Evolutionary conservation across 352 stramenopile genomes (phyloP).

Genomic region (Blastocystis sp.): DNA sequence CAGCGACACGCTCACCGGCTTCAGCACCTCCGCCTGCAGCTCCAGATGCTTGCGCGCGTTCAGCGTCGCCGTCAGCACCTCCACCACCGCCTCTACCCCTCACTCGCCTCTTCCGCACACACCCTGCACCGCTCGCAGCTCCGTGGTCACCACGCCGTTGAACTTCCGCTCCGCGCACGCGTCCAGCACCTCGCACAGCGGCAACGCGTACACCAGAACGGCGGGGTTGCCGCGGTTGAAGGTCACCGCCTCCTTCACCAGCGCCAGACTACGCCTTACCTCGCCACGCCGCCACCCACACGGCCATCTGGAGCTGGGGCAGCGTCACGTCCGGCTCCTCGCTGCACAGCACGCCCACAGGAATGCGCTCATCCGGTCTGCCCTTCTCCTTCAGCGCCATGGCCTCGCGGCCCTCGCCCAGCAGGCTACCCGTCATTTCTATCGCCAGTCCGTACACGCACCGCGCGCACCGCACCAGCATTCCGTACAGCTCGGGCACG

Average conservation of each 20-base stretch:
- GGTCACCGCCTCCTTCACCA: neutral
- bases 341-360: neutral
- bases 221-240: constrained; percentile 30
- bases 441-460: neutral
- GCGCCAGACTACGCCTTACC: neutral
- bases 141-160: neutral
- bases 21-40: constrained; percentile 52
- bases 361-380: neutral
- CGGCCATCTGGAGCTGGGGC: neutral
- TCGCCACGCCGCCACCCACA: neutral
- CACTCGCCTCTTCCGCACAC: neutral
- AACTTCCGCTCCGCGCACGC: neutral
- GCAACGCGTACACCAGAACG: neutral
- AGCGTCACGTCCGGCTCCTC: neutral
- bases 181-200: neutral
- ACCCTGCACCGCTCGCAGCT: neutral
- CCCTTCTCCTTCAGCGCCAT: neutral
- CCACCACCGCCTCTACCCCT: constrained; percentile 1
- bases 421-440: neutral
- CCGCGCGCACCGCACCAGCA: neutral
- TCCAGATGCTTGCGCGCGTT: constrained; percentile 20
- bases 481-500: constrained; percentile 16
- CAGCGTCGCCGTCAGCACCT: neutral
- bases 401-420: neutral
- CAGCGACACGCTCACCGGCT: constrained; percentile 23